Conservation (phyloP, 345 rosid species). For the Melastoma malabathricum region DNA sequence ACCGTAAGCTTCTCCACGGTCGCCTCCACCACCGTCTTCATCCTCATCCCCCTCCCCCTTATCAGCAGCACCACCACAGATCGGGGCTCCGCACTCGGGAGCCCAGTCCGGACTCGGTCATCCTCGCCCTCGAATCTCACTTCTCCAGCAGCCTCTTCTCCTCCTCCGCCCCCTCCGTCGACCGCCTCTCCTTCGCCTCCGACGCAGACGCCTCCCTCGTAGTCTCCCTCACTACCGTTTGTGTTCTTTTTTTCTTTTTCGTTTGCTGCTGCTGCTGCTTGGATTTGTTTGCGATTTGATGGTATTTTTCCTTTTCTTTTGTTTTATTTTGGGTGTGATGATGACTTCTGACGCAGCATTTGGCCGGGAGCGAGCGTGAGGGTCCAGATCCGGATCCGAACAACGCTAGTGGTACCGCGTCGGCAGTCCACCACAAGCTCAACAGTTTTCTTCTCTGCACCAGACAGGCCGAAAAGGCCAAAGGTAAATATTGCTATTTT, state of each 20-base stretch:
- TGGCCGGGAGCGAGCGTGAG: conserved; percentile 51
- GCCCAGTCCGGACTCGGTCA: conserved; percentile 76
- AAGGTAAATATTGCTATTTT: conserved; percentile 24
- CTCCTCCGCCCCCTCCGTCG: conserved; percentile 82
- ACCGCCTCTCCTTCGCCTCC: conserved; percentile 81
- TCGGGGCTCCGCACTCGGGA: conserved; percentile 38
- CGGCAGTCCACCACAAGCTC: conserved; percentile 14
- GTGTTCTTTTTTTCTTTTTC: too few relatives aligned
- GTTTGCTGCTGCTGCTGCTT: neutral
- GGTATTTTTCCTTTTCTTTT: neutral
- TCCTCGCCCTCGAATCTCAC: conserved; percentile 67
- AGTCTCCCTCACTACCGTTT: neutral
- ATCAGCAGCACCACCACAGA: conserved; percentile 5
- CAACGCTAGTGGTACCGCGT: too few relatives aligned
- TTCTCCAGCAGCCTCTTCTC: conserved; percentile 63
- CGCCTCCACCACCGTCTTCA: too few relatives aligned
- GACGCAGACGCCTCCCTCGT: conserved; percentile 66
- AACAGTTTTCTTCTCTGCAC: conserved; percentile 19
- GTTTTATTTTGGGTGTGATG: neutral
- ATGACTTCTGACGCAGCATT: conserved; percentile 21
- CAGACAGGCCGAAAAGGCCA: conserved; percentile 42
- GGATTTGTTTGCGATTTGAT: neutral
- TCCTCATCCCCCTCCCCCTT: too few relatives aligned
- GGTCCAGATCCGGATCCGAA: conserved; percentile 72
- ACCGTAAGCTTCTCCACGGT: neutral